These are phyloP conservation scores for Tremella yokohamensis DNA, from an alignment of 768 basidiomycete genomes.

Conservation along the genomic window DNA sequence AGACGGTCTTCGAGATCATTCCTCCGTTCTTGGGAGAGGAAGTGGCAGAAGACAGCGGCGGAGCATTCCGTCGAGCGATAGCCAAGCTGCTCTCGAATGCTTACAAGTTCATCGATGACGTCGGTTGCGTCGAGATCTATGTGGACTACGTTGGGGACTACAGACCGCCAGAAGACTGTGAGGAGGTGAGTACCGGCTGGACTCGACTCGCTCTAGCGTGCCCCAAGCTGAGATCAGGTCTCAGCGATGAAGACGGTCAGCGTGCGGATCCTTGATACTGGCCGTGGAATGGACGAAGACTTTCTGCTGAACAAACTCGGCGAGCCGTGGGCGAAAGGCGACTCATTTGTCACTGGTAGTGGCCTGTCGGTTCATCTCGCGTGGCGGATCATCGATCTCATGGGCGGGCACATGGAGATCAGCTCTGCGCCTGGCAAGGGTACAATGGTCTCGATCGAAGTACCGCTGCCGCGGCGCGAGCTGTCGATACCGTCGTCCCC, in stretches of 20 bases:
- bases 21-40: slow-evolving; percentile 40
- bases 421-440: slow-evolving; percentile 36
- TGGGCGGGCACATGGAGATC: slow-evolving; percentile 49
- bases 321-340: slow-evolving; percentile 43
- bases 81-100: slow-evolving; percentile 42
- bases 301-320: slow-evolving; percentile 31
- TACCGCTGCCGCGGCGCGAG: slow-evolving; percentile 27
- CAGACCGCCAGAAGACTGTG: slow-evolving; percentile 34
- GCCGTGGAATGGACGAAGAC: slow-evolving; percentile 29
- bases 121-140: slow-evolving; percentile 43
- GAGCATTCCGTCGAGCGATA: slow-evolving; percentile 39
- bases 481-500: slow-evolving; percentile 9
- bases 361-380: slow-evolving; percentile 46
- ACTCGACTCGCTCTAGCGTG: no score
- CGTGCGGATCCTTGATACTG: slow-evolving; percentile 42
- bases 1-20: slow-evolving; percentile 45
- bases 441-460: slow-evolving; percentile 39
- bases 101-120: slow-evolving; percentile 42
- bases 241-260: slow-evolving; percentile 27
- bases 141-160: slow-evolving; percentile 33
- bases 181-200: slow-evolving; percentile 22
- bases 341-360: slow-evolving; percentile 34
- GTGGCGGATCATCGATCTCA: slow-evolving; percentile 40
- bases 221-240: slow-evolving; percentile 10
- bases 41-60: slow-evolving; percentile 40